Base-by-base conservation (phyloP, 768 basidiomycete species). In the Galerina marginata region DNA sequence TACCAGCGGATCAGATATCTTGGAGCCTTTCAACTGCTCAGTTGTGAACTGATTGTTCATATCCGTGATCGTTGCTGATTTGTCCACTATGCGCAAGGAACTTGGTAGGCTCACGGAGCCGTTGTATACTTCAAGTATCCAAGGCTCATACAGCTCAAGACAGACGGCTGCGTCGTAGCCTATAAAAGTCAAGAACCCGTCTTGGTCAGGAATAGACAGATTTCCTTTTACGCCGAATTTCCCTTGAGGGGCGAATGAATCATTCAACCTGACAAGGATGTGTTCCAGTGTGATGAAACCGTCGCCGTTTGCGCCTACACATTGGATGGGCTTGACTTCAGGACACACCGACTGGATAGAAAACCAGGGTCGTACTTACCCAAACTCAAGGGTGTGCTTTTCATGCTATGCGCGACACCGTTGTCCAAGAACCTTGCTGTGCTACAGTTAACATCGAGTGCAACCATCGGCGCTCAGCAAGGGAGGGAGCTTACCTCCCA, bases 131-230 rank as follows among this genome's bases (percentile, higher is more conserved):
- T 79, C 77, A 6, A 80, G 58, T 15, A 81, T 62, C 74, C 76
- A 81, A 2, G 78, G 78, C 51, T 81, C 78, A 37, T 78, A 77
- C 1, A 77, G 56, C 61, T 78, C 71, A 7, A 79, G 58, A 55
- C 79, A 81, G 25, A 78, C 71, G 0, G 71, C 75, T 9, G 76
- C 74, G 52, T 81, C 80, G 36, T 73, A 76, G 2, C 79, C 80
- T 26, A 81, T 71, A 59, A 59, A 71, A 4, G 74, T 75, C 9
- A 66, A 56, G 25, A 65, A 65, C 10, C 77, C 75, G 15, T 66
- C 54, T 16, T 38, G 54, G 51, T 74, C 71, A 7, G 68, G 70
- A 3, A 69, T 26, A 25, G 59, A 59, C 7, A 47, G 23, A 3
- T 66, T 53, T 16, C 70, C 68, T 36, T 55, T 58, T 14, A 63